These are phyloP conservation scores for Effrenium voratum DNA, from an alignment of 73 alveolate species.

Conservation along the genomic window DNA sequence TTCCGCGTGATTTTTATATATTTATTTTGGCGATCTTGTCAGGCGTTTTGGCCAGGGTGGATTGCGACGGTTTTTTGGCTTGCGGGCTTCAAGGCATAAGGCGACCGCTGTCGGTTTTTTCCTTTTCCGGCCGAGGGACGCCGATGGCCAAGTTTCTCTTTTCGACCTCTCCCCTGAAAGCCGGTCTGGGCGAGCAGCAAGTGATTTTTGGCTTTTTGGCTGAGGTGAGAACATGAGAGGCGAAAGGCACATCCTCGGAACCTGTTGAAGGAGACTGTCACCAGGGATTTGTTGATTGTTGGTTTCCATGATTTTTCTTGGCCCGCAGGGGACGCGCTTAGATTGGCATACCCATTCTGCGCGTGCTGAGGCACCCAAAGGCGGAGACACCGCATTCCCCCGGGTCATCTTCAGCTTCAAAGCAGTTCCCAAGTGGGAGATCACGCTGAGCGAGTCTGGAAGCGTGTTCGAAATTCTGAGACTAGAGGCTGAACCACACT, in stretches of 20 bases:
- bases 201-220: no score
- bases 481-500: conserved; percentile 41
- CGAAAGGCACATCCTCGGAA: background rate
- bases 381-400: conserved; percentile 35
- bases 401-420: conserved; percentile 59
- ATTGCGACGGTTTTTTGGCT: no score
- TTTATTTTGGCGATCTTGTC: no score
- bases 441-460: conserved; percentile 18
- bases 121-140: no score
- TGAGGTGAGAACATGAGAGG: background rate
- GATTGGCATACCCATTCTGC: background rate
- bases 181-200: no score
- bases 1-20: no score
- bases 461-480: conserved; percentile 29
- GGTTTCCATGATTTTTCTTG: background rate
- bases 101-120: no score
- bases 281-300: background rate
- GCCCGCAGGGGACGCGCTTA: background rate
- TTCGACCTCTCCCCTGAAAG: no score
- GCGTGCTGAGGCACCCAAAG: conserved; percentile 69
- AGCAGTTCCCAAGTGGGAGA: conserved; percentile 53
- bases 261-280: background rate
- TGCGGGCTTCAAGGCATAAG: no score
- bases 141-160: no score
- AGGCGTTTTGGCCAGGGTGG: no score